Conservation (phyloP, 352 stramenopile species). For the Globisporangium heterothallicum region DNA sequence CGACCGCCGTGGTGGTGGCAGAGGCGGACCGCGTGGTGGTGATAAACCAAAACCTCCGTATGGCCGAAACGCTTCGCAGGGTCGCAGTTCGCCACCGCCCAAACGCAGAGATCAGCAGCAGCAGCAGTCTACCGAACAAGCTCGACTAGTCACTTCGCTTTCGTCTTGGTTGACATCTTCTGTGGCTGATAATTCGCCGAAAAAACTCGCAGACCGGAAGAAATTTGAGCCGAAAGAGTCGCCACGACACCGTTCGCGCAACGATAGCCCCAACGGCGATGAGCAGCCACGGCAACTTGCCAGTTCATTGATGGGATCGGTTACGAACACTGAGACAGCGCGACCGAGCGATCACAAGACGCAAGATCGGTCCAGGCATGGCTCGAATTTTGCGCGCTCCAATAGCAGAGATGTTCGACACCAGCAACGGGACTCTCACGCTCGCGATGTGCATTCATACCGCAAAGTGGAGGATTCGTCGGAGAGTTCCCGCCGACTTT, state of each 20-base stretch:
- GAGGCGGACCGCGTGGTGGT: not conserved
- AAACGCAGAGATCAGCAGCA: conserved; percentile 13
- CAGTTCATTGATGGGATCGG: conserved; percentile 31
- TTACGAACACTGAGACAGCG: conserved; percentile 14
- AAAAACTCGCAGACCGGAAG: conserved; percentile 12
- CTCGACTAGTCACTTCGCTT: conserved; percentile 20
- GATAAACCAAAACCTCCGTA: conserved; percentile 7
- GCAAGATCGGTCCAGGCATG: not conserved
- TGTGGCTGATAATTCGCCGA: not conserved
- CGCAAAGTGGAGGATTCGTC: conserved; percentile 19
- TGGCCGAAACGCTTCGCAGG: not conserved
- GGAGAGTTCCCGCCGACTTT: conserved; percentile 15
- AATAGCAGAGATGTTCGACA: conserved; percentile 12
- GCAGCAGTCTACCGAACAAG: conserved; percentile 9
- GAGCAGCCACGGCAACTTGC: conserved; percentile 14
- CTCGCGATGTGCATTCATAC: conserved; percentile 12
- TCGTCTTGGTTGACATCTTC: not conserved
- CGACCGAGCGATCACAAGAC: conserved; percentile 6
- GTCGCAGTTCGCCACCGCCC: conserved; percentile 13
- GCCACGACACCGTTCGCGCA: not conserved
- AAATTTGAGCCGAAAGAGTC: conserved; percentile 5
- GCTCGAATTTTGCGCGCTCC: not conserved
- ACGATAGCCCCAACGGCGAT: not conserved
- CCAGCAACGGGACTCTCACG: not conserved
- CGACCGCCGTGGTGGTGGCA: not conserved